phyloP scores from a whole-genome alignment of 306 rosid genomes.

The Hylodesmum podocarpum region DNA sequence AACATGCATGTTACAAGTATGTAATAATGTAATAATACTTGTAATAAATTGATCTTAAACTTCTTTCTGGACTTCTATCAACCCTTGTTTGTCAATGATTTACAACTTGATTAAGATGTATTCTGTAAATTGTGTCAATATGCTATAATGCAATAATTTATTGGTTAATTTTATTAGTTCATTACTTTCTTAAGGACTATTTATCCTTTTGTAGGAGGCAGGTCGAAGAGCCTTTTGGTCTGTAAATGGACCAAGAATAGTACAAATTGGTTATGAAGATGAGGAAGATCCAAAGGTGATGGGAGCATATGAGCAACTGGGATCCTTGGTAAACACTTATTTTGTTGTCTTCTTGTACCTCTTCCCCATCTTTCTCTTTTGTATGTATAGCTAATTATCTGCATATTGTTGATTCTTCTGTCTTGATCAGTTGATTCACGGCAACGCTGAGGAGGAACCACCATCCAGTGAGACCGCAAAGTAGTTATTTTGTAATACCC shows the following conservation, averaged over 20 bases:
- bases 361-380: not conserved
- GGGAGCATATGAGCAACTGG: slow-evolving; percentile 91
- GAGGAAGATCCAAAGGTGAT: slow-evolving; percentile 87
- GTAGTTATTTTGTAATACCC: slow-evolving; percentile 15
- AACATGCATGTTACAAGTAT: not conserved
- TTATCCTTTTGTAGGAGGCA: slow-evolving; percentile 58
- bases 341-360: not conserved
- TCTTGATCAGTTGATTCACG: slow-evolving; percentile 62
- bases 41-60: not conserved
- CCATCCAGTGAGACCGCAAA: slow-evolving; percentile 40
- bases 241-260: slow-evolving; percentile 87
- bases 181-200: not conserved
- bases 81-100: not conserved
- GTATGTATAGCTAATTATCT: slow-evolving; percentile 2
- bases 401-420: not conserved
- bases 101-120: not conserved
- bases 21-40: not conserved
- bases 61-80: not conserved
- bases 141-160: not conserved
- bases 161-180: not conserved
- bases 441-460: slow-evolving; percentile 57
- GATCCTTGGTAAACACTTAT: slow-evolving; percentile 71
- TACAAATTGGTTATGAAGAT: slow-evolving; percentile 86
- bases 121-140: not conserved
- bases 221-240: slow-evolving; percentile 96